Percentiles rank a stretch among this genome's conserved stretches.
phyloP scores from a whole-genome alignment of 352 stramenopile genomes.

The Pythium apleroticum region DNA sequence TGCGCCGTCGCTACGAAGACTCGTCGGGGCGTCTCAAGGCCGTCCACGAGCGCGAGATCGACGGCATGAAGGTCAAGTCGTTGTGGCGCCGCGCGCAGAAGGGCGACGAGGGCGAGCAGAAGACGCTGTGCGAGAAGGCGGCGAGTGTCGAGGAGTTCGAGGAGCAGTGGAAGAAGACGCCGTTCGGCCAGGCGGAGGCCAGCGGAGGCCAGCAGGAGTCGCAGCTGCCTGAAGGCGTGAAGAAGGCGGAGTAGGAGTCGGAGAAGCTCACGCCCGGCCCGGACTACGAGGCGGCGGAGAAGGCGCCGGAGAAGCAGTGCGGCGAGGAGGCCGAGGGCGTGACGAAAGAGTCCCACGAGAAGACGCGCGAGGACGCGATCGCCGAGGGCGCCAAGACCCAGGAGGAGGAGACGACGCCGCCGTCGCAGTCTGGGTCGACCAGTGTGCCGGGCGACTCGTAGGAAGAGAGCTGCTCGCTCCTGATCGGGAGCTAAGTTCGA shows the following conservation, averaged over 20 bases:
- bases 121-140: conserved; percentile 34
- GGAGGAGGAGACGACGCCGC: conserved; percentile 69
- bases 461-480: too few relatives aligned
- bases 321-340: conserved; percentile 29
- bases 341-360: conserved; percentile 35
- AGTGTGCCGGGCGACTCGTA: neutral
- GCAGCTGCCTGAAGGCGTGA: conserved; percentile 22
- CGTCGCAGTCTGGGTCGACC: conserved; percentile 14
- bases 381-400: conserved; percentile 54
- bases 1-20: conserved; percentile 76
- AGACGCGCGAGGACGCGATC: conserved; percentile 54
- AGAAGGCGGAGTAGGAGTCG: conserved; percentile 23
- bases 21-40: conserved; percentile 70
- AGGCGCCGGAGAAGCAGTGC: conserved; percentile 41
- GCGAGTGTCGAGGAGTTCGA: conserved; percentile 61
- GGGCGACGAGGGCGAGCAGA: conserved; percentile 58
- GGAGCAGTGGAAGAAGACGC: conserved; percentile 54
- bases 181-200: conserved; percentile 52
- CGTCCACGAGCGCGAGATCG: conserved; percentile 62
- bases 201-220: neutral
- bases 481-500: too few relatives aligned
- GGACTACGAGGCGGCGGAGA: conserved; percentile 31
- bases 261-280: conserved; percentile 17
- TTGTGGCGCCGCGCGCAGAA: conserved; percentile 47
- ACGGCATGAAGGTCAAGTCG: conserved; percentile 59